Base-by-base conservation (phyloP, 2,329 filamentous ascomycete species). In the Fusarium solani-melongenae region DNA sequence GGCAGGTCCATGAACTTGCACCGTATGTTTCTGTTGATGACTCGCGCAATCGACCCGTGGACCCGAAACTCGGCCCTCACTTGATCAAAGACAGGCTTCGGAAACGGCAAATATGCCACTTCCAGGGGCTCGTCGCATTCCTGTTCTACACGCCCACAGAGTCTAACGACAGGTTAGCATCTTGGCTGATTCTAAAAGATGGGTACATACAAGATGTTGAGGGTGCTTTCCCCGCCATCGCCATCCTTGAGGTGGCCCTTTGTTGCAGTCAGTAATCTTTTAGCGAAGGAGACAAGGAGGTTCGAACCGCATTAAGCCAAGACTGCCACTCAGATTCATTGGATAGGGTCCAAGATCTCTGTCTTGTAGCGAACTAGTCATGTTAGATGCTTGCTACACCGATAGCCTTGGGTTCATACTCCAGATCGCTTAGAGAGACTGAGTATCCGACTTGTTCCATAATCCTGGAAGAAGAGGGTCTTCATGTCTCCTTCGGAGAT, bases 1-100 rank as follows among this genome's bases (percentile, higher is more conserved):
- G 65, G 53, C 4, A 60, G 2, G 0, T 15, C 3, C 1, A 22
- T 17, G 3, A 68, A 68, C 0, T 8, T 7, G 12, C 65, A 70
- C 5, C 31, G 51, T 0, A 55, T 61, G 27, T 70, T 69, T 17
- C 66, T 55, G 6, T 69, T 69, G 44, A 69, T 69, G 6, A 15
- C 66, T 1, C 66, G n/a, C 1, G 55, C n/a, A 1, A 69, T 70
- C 2, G 67, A 70, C 0, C 66, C 66, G 7, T 70, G 67, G 1
- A 29, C 5, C 0, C 36, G 56, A 2, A 59, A 59, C 8, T 29
- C 34, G 12, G 5, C 1, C 12, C 24, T 11, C 1, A 59, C 3
- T 41, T 59, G 56, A 8, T 41, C 17, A 17, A 59, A 59, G 2
- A 59, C 41, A 12, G 24, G 6, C 6, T 41, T 7, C 2, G 56